Base-by-base conservation (phyloP, 176 grass and related monocot species). In the Luzula sylvatica region DNA sequence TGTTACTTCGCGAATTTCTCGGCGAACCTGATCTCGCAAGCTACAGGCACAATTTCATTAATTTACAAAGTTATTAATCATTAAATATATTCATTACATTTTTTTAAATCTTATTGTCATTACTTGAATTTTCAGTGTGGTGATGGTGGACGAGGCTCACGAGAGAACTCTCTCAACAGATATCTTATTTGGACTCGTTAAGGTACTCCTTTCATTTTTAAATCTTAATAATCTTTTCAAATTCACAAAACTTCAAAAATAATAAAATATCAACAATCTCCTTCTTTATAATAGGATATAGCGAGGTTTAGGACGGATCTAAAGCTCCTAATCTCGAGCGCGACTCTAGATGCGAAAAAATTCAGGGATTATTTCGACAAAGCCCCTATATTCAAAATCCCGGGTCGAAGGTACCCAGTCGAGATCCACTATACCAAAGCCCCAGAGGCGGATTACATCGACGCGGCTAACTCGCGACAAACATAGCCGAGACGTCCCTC, bases 121-220 rank as follows among this genome's bases (percentile, higher is more conserved):
- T 28, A 58, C 68, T 65, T 14, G 61, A 49, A n/a, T n/a, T 50
- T 49, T 20, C 15, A 87, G 84, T 70, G 80, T 95, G 72, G 77
- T 95, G 15, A 95, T 95, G 84, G 84, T 95, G 61, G 90, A 95
- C 52, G 90, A 95, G 60, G 90, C 90, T 42, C 90, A 95, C 66
- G 90, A 95, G 74, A 71, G 90, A 23, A 88, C 90, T 18, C 50
- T 95, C 26, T 95, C 90, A 38, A 95, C 90, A 35, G 90, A 95
- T 65, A 95, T 95, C 38, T 67, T 95, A 78, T 88, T 95, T 76
- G 90, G 90, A 50, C 72, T 95, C 57, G 80, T 95, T 23, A 95
- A 88, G 77, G 89, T 95, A 63, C 65, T 11, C 0, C 9, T 70
- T 32, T 58, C 11, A 16, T 42, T 40, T 60, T 18, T 42, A 23